Conservation (phyloP, 2,329 filamentous ascomycete species). For the Pseudocercospora fijiensis region DNA sequence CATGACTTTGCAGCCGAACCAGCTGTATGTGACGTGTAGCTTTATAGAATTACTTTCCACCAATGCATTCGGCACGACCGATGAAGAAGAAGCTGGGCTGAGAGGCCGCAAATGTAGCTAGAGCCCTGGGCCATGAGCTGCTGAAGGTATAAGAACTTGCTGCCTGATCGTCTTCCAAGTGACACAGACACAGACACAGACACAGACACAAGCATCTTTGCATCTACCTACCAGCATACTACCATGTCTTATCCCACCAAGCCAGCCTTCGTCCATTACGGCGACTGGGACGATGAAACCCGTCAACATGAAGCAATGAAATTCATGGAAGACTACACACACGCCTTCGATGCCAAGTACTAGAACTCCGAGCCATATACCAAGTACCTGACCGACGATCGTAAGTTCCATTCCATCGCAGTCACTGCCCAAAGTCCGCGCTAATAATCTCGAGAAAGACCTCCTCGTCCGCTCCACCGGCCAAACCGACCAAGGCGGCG, state of each 20-base stretch:
- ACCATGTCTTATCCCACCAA: constrained; percentile 30
- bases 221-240: no score
- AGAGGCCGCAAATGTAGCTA: neutral
- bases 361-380: constrained; percentile 12
- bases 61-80: neutral
- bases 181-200: neutral
- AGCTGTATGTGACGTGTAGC: neutral
- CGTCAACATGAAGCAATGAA: constrained; percentile 31
- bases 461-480: constrained; percentile 23
- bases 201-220: neutral
- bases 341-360: constrained; percentile 18
- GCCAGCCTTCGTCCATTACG: constrained; percentile 27
- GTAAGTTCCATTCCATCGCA: neutral
- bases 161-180: neutral
- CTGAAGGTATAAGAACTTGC: neutral
- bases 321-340: constrained; percentile 31
- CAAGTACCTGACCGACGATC: neutral
- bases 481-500: constrained; percentile 24
- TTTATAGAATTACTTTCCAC: neutral
- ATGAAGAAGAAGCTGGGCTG: neutral
- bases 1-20: neutral
- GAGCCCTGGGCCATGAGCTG: neutral
- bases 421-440: no score
- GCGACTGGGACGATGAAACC: constrained; percentile 26
- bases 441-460: no score